Evolutionary conservation across 352 stramenopile species (phyloP), one percentile per base, ranked within the genome.

Genomic region (Globisporangium okanoganense): DNA sequence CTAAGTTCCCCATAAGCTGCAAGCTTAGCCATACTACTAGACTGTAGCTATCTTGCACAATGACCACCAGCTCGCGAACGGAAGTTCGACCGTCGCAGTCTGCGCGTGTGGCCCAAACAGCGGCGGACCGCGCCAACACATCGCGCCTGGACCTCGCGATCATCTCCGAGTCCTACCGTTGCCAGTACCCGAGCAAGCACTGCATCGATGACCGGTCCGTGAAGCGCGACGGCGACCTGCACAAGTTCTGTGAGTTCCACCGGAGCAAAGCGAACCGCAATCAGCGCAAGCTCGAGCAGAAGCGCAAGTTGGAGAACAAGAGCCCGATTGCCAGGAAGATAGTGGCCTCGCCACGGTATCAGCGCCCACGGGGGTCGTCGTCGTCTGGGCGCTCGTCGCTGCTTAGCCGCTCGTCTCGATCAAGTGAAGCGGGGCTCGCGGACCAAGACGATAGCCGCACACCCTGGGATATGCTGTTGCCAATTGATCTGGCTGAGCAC

Each of bases 201-300:
- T 77, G 70, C 54, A 41, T 27, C 10, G 67, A 67, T 38, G 40
- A 58, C 6, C 58, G 70, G 1, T 65, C 70, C 2, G 44, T 70
- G 27, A 77, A 77, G 58, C 66, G 61, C 16, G 64, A 74, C 53
- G 70, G 70, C 14, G 64, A 70, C 10, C 45, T 71, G n/a, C 72
- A 79, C 51, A 70, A 68, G 25, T 57, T 79, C 27, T 79, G 72
- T 49, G 59, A 73, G 35, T 62, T 65, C 56, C 72, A 79, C 50
- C 69, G 72, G 6, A 62, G 45, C 33, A 67, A 75, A 49, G 69
- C 71, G 31, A 79, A 82, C 53, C 50, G 61, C 27, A 76, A 79
- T 60, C 74, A 82, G 57, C 69, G 70, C 35, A 71, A 71, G 16
- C 60, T 74, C 25, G 65, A 78, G 44, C 64, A 75, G 29, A 67